Evolutionary conservation across 2,329 filamentous ascomycete species (phyloP).

Genomic region (Trichoderma brevicompactum): DNA sequence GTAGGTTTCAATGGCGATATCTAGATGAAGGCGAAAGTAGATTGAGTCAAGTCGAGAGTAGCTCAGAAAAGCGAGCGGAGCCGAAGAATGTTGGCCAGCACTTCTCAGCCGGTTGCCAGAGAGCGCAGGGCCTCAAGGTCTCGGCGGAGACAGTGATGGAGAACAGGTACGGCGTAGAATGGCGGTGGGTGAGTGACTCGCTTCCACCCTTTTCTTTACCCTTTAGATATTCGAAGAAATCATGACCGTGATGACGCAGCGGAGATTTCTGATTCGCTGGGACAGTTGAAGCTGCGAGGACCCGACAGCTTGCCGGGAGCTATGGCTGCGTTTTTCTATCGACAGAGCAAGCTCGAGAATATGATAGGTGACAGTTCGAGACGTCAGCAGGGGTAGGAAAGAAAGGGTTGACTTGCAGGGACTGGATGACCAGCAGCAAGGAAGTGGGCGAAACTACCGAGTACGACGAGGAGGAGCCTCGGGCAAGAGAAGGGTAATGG

Average conservation of each 20-base stretch:
- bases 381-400: slow-evolving; percentile 30
- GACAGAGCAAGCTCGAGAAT: slow-evolving; percentile 15
- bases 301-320: slow-evolving; percentile 6
- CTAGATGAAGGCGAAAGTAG: neutral
- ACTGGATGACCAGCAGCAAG: slow-evolving; percentile 25
- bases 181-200: slow-evolving; percentile 21
- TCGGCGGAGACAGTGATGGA: slow-evolving; percentile 8
- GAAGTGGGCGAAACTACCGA: slow-evolving; percentile 18
- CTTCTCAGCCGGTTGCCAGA: slow-evolving; percentile 4
- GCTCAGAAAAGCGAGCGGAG: slow-evolving; percentile 14
- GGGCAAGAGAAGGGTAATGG: slow-evolving; percentile 16
- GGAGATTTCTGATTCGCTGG: slow-evolving; percentile 5
- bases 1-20: neutral
- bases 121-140: slow-evolving; percentile 4
- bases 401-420: slow-evolving; percentile 28
- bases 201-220: neutral
- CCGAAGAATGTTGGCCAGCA: slow-evolving; percentile 7
- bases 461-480: slow-evolving; percentile 17
- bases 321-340: slow-evolving; percentile 20
- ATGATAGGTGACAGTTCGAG: slow-evolving; percentile 24
- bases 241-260: slow-evolving; percentile 22
- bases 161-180: slow-evolving; percentile 14
- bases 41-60: neutral
- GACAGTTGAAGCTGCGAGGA: slow-evolving; percentile 5
- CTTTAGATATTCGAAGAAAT: slow-evolving; percentile 2